Base-by-base conservation (phyloP, 139 green algal species). In the Tetratostichococcus sp. region DNA sequence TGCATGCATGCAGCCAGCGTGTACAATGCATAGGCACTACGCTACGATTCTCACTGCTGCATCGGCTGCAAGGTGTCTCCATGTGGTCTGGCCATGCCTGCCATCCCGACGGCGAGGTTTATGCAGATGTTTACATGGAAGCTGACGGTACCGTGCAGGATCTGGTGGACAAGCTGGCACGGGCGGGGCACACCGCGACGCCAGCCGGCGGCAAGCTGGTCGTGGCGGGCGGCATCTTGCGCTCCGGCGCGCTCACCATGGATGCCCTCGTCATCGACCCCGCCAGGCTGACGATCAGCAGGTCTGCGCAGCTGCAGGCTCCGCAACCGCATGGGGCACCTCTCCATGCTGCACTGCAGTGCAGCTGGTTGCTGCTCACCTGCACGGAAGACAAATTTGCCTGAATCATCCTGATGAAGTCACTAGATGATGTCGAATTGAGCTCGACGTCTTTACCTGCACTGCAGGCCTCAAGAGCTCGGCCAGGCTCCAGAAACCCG, bases 141-240 rank as follows among this genome's bases (percentile, higher is more conserved):
- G 2, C 50, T 28, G 17, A 28, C 2, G 14, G 2, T 8, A 4
- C 2, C 50, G 11, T 17, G 19, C 50, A 62, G 50, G 50, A 33
- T 30, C 72, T 80, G 35, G 65, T 28, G 35, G 28, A 43, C 16
- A 65, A 58, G 19, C 59, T 80, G 30, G 69, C 75, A 11, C 66
- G 75, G 30, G 66, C 67, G 58, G 75, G 75, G 32, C 75, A 80
- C 30, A 34, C 34, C 11, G 62, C 69, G 4, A 68, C 35, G 26
- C n/a, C 65, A 1, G 42, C 72, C 6, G 75, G 75, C 35, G 35
- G 43, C 19, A 35, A 68, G 19, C 17, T 80, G 58, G 69, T 76
- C 28, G 62, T 75, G 6, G 69, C 59, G 6, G 75, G 75, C 19
- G 75, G 75, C 25, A 75, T 76, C 35, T 35, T 80, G 35, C 57